Conservation (phyloP, 2,329 filamentous ascomycete species). For the Epichloe gansuensis region DNA sequence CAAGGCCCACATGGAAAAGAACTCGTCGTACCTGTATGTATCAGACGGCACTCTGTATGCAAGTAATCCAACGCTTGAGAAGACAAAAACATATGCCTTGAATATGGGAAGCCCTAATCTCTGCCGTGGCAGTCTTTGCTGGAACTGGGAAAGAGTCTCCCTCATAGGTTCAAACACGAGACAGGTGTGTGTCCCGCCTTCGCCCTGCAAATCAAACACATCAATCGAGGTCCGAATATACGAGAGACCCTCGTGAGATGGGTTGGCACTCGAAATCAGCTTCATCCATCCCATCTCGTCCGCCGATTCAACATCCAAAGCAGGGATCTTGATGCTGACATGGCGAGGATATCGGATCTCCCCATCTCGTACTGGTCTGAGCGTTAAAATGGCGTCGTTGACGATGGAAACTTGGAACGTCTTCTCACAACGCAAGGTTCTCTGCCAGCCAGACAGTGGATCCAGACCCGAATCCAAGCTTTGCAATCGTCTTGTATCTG, state of each 20-base stretch:
- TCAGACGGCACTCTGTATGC: conserved; percentile 10
- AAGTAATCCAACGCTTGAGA: conserved; percentile 8
- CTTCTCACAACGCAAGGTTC: conserved; percentile 10
- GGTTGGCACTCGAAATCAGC: conserved; percentile 9
- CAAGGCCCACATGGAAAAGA: neutral
- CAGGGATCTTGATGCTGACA: conserved; percentile 9
- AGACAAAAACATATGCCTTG: conserved; percentile 10
- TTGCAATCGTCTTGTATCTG: conserved; percentile 22
- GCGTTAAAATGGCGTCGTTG: neutral
- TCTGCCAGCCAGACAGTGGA: conserved; percentile 27
- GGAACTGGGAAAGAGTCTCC: conserved; percentile 11
- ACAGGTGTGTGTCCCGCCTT: conserved; percentile 11
- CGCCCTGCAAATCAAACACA: conserved; percentile 8
- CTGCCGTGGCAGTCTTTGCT: conserved; percentile 6
- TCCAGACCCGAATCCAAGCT: conserved; percentile 23
- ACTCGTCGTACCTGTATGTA: conserved; percentile 11
- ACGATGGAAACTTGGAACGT: too few species aligned
- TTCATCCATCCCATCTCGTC: conserved; percentile 6
- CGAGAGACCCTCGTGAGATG: conserved; percentile 8
- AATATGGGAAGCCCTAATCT: conserved; percentile 8
- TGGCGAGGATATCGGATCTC: conserved; percentile 1
- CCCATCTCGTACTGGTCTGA: neutral
- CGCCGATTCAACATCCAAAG: conserved; percentile 8
- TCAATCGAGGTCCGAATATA: conserved; percentile 9
- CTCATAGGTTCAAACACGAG: conserved; percentile 14